Evolutionary conservation across 116 monocot species (phyloP), one percentile per base, ranked within the genome.

Genomic region (Trichopus zeylanicus): DNA sequence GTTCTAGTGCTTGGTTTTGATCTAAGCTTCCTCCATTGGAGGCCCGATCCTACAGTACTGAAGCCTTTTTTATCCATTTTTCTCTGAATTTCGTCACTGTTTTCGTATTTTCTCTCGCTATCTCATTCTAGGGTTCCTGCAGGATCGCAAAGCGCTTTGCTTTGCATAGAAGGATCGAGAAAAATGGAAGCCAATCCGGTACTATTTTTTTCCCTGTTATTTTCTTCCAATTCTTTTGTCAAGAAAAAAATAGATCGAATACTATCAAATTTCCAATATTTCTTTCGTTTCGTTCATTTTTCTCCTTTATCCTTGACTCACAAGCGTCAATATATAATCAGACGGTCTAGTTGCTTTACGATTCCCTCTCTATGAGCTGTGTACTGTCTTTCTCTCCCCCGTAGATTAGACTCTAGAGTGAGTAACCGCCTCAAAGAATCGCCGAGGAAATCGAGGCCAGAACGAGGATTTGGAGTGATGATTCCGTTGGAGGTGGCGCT

Each of bases 101-200:
- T 51, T 51, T 51, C 4, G 1, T 13, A 42, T 42, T 4, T 18
- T 42, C 51, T 51, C 20, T n/a, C n/a, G n/a, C n/a, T n/a, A n/a
- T n/a, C n/a, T 51, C 24, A 21, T 24, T 51, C 51, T 42, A 42
- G 27, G 53, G 25, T 53, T 53, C 53, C 28, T 53, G 53, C 29
- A 53, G 23, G 53, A 53, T 27, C 53, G 27, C 9, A 4, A 53
- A 27, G 42, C 42, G n/a, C 27, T 4, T 27, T 27, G 53, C 27
- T 53, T 53, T 53, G 24, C 23, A 42, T 39, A 3, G 0, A 42
- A 3, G n/a, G 4, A 9, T 4, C 13, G 42, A 42, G 42, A 37
- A 37, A 37, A 15, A 37, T 8, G 37, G 15, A 37, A 9, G 8
- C 22, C 19, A 49, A 20, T 24, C 19, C 49, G n/a, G n/a, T n/a